Base-by-base conservation (phyloP, 345 rosid genomes). In the Populus pruinosa region DNA sequence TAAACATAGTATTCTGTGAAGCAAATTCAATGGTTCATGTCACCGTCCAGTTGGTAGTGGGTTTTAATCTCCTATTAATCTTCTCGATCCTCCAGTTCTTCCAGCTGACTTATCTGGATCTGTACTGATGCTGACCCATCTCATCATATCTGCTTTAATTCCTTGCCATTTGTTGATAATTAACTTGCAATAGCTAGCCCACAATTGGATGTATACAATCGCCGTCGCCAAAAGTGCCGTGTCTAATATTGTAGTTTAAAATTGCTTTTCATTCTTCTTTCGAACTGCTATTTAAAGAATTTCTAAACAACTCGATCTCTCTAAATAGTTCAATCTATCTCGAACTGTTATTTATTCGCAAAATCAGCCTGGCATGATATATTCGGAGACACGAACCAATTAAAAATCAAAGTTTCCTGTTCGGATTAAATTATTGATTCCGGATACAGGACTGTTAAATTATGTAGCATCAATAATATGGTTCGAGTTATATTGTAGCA, bases 11-110 rank as follows among this genome's bases (percentile, higher is more conserved):
- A 36, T 64, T 69, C 69, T 39, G 72, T 50, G 72, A 44, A 61
- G 83, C 85, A 84, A 84, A 29, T 76, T 82, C 50, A 64, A 47
- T 69, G 74, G 84, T 56, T 35, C 74, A 1, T 43, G 38, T 79
- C 81, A 49, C 39, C 25, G 29, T 55, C 65, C 29, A 41, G 79
- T 74, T 76, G 81, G 71, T 79, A 72, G 79, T 67, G 79, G 83
- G 79, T 67, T 82, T 70, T 66, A 73, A 79, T 76, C 85, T 77
- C 39, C 74, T 47, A 38, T 84, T 79, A 62, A 77, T 63, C 64
- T 29, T 67, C 55, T 6, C 47, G 2, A 4, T 21, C 1, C 67
- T 36, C 59, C 33, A 21, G 76, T 38, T 21, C 50, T 20, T 39
- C 56, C 21, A 14, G 21, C 72, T n/a, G 23, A 36, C 14, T 25